Evolutionary conservation across 176 grass and related monocot species (phyloP).

Genomic region (Aegilops tauschii): DNA sequence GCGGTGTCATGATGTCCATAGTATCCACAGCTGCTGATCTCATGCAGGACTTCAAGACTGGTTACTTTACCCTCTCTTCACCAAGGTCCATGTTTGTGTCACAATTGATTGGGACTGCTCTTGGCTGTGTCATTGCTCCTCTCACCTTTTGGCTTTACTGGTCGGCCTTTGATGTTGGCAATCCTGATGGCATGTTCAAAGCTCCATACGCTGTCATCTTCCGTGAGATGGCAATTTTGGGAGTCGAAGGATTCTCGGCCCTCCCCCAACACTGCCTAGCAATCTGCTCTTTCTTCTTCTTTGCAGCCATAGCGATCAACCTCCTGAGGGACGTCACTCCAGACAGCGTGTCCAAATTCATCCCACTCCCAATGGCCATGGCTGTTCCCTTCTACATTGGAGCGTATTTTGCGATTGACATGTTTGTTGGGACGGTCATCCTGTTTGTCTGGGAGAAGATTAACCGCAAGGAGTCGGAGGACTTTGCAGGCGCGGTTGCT

Average conservation of each 20-base stretch:
- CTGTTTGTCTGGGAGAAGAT: constrained; percentile 73
- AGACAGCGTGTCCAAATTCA: constrained; percentile 55
- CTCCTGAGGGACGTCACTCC: constrained; percentile 48
- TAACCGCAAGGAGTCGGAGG: constrained; percentile 65
- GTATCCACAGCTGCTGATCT: constrained; percentile 85
- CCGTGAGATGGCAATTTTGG: constrained; percentile 84
- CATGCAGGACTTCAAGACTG: constrained; percentile 97
- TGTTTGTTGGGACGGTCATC: constrained; percentile 76
- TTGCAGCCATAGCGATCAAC: constrained; percentile 60
- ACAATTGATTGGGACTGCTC: constrained; percentile 70
- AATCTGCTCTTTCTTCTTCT: constrained; percentile 65
- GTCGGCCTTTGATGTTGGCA: constrained; percentile 72
- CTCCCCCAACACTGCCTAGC: constrained; percentile 70
- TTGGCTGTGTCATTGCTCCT: constrained; percentile 77
- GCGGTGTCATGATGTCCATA: constrained; percentile 90
- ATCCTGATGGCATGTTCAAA: constrained; percentile 80
- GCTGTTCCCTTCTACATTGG: constrained; percentile 93
- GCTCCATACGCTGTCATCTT: constrained; percentile 84
- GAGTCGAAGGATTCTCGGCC: constrained; percentile 63
- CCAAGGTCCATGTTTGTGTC: constrained; percentile 91
- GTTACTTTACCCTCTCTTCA: constrained; percentile 82
- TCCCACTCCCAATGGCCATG: constrained; percentile 86
- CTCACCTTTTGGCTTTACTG: constrained; percentile 89
- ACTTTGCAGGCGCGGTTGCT: constrained; percentile 60
- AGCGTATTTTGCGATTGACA: constrained; percentile 84